These are phyloP conservation scores for Candida tetrigidarum DNA, from an alignment of 1,139 yeast genomes.

Conservation along the genomic window DNA sequence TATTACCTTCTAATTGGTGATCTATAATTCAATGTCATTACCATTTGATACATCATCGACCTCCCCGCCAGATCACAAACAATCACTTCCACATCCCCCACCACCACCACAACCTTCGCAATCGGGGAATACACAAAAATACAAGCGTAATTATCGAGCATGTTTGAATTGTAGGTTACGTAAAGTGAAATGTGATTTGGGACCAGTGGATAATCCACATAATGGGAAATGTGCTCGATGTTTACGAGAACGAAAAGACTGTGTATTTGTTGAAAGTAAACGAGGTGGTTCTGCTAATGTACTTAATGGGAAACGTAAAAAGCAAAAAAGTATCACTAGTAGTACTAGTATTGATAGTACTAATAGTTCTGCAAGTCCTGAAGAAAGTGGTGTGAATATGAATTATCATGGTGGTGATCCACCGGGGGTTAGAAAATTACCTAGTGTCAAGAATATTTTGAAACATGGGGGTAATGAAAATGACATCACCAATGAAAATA, in stretches of 20 bases:
- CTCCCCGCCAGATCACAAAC: neutral
- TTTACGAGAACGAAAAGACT: conserved; percentile 76
- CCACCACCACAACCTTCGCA: too few relatives aligned
- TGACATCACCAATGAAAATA: neutral
- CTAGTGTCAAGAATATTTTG: conserved; percentile 14
- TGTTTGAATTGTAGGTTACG: conserved; percentile 83
- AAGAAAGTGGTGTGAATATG: neutral
- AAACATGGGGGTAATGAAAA: neutral
- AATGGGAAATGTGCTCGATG: conserved; percentile 90
- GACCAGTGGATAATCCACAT: conserved; percentile 71
- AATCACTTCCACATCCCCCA: conserved; percentile 5
- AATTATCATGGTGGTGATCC: neutral
- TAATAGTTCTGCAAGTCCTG: neutral
- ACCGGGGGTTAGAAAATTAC: conserved; percentile 7
- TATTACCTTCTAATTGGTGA: too few relatives aligned
- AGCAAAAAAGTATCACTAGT: conserved; percentile 8
- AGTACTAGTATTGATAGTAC: neutral
- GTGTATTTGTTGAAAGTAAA: conserved; percentile 71
- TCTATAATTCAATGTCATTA: too few relatives aligned
- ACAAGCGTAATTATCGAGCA: conserved; percentile 75
- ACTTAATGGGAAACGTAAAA: conserved; percentile 39
- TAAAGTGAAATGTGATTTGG: conserved; percentile 85
- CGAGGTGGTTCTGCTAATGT: conserved; percentile 60
- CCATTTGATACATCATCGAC: neutral
- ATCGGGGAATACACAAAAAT: conserved; percentile 31